A percentile compares a stretch with the other conserved stretches of the same genome.
phyloP scores from a whole-genome alignment of 768 basidiomycete species.

The Neoboletus brunneissimus region DNA sequence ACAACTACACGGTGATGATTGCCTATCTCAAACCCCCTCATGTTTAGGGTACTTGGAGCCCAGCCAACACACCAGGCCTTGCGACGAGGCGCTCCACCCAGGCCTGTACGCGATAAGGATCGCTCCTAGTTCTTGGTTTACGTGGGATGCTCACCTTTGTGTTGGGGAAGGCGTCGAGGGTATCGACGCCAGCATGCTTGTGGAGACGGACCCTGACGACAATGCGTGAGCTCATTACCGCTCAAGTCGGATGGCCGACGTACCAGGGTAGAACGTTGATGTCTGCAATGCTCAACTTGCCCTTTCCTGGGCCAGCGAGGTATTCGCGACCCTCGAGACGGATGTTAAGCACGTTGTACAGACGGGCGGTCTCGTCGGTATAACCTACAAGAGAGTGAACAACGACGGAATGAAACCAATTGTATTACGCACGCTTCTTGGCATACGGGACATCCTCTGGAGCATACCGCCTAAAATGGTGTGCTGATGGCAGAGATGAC shows the following conservation, averaged over 20 bases:
- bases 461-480: conserved; percentile 66
- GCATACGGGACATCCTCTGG: conserved; percentile 68
- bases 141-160: conserved; percentile 43
- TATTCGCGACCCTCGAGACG: conserved; percentile 73
- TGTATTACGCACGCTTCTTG: conserved; percentile 49
- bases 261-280: conserved; percentile 67
- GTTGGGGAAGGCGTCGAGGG: conserved; percentile 60
- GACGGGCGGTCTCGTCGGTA: conserved; percentile 73
- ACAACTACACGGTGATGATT: background rate
- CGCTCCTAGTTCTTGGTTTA: no score
- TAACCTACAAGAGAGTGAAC: conserved; percentile 51
- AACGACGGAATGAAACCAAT: background rate
- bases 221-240: background rate
- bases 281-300: conserved; percentile 70
- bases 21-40: background rate
- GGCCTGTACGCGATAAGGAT: conserved; percentile 14
- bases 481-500: conserved; percentile 37
- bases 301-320: conserved; percentile 71
- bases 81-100: conserved; percentile 30
- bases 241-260: conserved; percentile 3
- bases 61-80: conserved; percentile 25
- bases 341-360: conserved; percentile 81
- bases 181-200: conserved; percentile 47
- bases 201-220: conserved; percentile 53
- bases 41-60: conserved; percentile 19